A percentile compares a stretch with the other conserved stretches of the same genome.
Conservation (phyloP, 352 stramenopile species). For the Phytopythium boreale region DNA sequence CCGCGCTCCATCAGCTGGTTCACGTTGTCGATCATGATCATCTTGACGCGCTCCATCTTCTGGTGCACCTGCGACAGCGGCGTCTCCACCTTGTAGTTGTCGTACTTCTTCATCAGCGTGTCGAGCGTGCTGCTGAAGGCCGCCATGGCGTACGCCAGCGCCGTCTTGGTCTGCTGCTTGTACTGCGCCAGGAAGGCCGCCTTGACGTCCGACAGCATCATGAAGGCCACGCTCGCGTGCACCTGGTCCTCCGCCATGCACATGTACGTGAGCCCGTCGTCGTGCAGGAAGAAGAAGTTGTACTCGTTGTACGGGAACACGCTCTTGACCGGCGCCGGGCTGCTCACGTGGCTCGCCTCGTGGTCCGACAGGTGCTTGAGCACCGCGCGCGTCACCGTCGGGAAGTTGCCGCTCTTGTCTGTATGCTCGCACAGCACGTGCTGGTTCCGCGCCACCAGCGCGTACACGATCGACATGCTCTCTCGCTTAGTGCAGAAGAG, state of each 20-base stretch:
- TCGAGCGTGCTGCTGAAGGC: constrained; percentile 60
- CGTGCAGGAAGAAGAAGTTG: constrained; percentile 81
- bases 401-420: constrained; percentile 73
- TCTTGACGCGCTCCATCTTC: constrained; percentile 98
- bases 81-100: constrained; percentile 82
- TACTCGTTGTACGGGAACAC: constrained; percentile 78
- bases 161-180: constrained; percentile 58
- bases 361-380: constrained; percentile 69
- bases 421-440: constrained; percentile 80
- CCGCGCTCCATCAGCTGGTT: constrained; percentile 96
- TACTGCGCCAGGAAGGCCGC: constrained; percentile 62
- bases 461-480: constrained; percentile 77
- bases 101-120: constrained; percentile 79
- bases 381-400: constrained; percentile 67
- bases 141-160: constrained; percentile 67
- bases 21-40: constrained; percentile 99
- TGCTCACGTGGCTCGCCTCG: constrained; percentile 16
- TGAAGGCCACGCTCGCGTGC: constrained; percentile 67
- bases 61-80: constrained; percentile 78
- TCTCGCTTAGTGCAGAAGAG: neutral
- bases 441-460: constrained; percentile 65
- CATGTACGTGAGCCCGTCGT: constrained; percentile 76
- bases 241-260: constrained; percentile 83
- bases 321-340: constrained; percentile 31
- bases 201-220: constrained; percentile 70